Conservation (phyloP, 169 alveolate species). For the Plasmodium gonderi region DNA sequence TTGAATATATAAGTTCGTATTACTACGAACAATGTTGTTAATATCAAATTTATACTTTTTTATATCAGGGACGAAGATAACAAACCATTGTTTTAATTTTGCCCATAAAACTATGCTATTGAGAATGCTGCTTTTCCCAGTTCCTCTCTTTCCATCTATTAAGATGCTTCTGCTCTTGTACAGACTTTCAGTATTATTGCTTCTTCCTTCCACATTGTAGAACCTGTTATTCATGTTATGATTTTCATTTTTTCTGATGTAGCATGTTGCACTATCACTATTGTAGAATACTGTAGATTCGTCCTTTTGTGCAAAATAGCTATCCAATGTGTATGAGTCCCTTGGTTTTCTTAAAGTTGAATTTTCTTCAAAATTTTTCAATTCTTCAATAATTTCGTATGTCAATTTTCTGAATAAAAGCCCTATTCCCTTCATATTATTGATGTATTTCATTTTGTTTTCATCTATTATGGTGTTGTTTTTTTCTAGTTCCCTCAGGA, state of each 20-base stretch:
- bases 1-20: constrained; percentile 85
- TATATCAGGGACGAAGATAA: constrained; percentile 79
- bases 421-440: constrained; percentile 43
- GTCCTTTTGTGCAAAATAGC: constrained; percentile 19
- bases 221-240: background rate
- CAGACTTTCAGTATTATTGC: background rate
- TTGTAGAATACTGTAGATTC: background rate
- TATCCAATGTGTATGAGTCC: constrained; percentile 47
- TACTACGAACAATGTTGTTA: constrained; percentile 82
- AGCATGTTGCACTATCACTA: background rate
- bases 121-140: constrained; percentile 85
- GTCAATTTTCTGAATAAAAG: constrained; percentile 46
- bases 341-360: constrained; percentile 7
- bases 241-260: no score
- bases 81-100: constrained; percentile 83
- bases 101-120: constrained; percentile 86
- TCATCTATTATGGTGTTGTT: background rate
- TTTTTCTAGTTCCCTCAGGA: constrained; percentile 20
- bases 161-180: constrained; percentile 46
- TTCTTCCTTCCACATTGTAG: background rate
- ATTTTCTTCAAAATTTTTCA: constrained; percentile 11
- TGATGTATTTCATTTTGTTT: background rate
- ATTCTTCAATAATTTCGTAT: constrained; percentile 57
- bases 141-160: constrained; percentile 86
- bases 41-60: constrained; percentile 82